A percentile compares a stretch with the other conserved stretches of the same genome.
These are phyloP conservation scores for Ceratonia siliqua DNA, from an alignment of 306 rosid species.

Conservation along the genomic window DNA sequence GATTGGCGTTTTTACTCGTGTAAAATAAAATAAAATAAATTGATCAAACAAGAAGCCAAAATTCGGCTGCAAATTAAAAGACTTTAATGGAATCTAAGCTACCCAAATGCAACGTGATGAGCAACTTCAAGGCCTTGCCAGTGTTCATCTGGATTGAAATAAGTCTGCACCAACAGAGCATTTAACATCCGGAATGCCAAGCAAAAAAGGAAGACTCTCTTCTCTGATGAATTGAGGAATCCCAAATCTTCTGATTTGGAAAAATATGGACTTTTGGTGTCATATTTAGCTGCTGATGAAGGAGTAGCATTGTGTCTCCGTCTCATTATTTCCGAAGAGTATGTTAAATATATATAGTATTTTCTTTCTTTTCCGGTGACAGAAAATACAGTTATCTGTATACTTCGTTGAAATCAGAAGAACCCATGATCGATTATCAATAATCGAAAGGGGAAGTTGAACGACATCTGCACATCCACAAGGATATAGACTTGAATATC, in stretches of 20 bases:
- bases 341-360: background rate
- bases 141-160: conserved; percentile 96
- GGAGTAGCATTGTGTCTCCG: conserved; percentile 40
- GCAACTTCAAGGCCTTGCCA: conserved; percentile 98
- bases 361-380: background rate
- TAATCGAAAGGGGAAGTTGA: background rate
- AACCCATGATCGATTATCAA: too few species aligned
- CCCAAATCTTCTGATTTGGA: conserved; percentile 33
- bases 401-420: background rate
- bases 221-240: conserved; percentile 28
- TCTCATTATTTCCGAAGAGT: conserved; percentile 45
- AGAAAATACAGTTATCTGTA: background rate
- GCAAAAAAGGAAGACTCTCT: conserved; percentile 49
- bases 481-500: too few species aligned
- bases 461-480: background rate
- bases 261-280: conserved; percentile 9
- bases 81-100: background rate
- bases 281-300: conserved; percentile 22
- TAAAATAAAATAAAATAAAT: background rate
- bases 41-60: background rate
- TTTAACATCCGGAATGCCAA: conserved; percentile 76
- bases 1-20: conserved; percentile 12
- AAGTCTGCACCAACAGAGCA: conserved; percentile 72
- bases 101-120: conserved; percentile 84
- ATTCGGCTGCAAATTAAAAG: background rate